These are phyloP conservation scores for Xylona heveae DNA, from an alignment of 495 filamentous ascomycete species.

Conservation along the genomic window DNA sequence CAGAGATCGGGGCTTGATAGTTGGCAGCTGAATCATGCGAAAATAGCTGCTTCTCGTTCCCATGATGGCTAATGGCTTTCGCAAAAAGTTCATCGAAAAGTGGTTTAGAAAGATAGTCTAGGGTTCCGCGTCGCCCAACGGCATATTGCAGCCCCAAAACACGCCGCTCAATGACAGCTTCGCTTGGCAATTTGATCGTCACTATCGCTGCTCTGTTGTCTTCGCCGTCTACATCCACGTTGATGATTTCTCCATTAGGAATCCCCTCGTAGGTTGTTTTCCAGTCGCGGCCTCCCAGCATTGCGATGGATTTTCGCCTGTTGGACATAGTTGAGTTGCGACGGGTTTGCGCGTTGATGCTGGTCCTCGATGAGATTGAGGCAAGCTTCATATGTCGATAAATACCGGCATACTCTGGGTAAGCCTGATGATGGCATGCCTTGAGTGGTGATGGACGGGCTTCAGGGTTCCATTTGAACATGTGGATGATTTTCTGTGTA, in stretches of 20 bases:
- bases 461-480: constrained; percentile 40
- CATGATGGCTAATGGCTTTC: constrained; percentile 1
- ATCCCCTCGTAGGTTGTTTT: constrained; percentile 32
- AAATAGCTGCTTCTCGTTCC: no score
- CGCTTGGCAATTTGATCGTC: constrained; percentile 24
- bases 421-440: constrained; percentile 40
- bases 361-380: constrained; percentile 11
- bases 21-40: constrained; percentile 7
- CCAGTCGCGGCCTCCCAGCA: constrained; percentile 21
- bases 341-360: constrained; percentile 6
- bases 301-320: constrained; percentile 2
- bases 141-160: constrained; percentile 35
- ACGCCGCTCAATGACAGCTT: constrained; percentile 20
- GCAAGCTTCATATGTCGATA: constrained; percentile 43
- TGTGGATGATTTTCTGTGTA: constrained; percentile 32
- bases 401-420: constrained; percentile 43
- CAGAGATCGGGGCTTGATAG: constrained; percentile 23
- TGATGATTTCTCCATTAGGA: constrained; percentile 32
- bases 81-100: constrained; percentile 29
- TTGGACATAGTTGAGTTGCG: constrained; percentile 22
- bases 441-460: constrained; percentile 34
- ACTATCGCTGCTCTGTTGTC: constrained; percentile 14
- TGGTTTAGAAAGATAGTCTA: constrained; percentile 28
- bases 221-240: constrained; percentile 10
- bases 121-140: constrained; percentile 35